Conservation (phyloP, 2,329 filamentous ascomycete species). For the Aspergillus felis region DNA sequence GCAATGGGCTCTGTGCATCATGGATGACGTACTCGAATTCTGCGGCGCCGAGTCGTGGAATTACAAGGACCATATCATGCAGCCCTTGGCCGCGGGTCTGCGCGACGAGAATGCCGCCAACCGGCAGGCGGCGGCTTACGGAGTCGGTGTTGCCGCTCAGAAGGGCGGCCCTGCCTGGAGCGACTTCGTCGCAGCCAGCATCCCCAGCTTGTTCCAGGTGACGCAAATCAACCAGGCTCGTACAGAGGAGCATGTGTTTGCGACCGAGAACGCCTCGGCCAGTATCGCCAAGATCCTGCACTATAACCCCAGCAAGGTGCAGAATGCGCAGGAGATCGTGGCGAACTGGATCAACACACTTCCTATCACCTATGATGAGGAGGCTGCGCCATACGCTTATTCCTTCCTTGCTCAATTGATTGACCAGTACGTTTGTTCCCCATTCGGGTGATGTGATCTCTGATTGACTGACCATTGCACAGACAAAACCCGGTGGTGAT, state of each 20-base stretch:
- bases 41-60: constrained; percentile 84
- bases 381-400: constrained; percentile 94
- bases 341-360: constrained; percentile 87
- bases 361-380: constrained; percentile 90
- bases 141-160: constrained; percentile 91
- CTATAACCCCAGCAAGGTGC: constrained; percentile 74
- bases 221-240: constrained; percentile 77
- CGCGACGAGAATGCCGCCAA: constrained; percentile 83
- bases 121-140: constrained; percentile 91
- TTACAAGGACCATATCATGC: constrained; percentile 80
- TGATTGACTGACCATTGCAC: constrained; percentile 2
- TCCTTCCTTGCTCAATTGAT: constrained; percentile 87
- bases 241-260: constrained; percentile 90
- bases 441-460: not conserved
- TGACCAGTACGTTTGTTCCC: constrained; percentile 69
- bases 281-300: constrained; percentile 96
- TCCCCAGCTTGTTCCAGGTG: constrained; percentile 80
- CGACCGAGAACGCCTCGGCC: constrained; percentile 94
- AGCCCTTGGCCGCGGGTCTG: constrained; percentile 82
- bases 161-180: constrained; percentile 85
- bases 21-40: constrained; percentile 97
- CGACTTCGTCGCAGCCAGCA: constrained; percentile 74
- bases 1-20: constrained; percentile 98
- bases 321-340: constrained; percentile 70
- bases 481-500: constrained; percentile 84